Conservation (phyloP, 768 basidiomycete species). For the Lactarius trivialis region DNA sequence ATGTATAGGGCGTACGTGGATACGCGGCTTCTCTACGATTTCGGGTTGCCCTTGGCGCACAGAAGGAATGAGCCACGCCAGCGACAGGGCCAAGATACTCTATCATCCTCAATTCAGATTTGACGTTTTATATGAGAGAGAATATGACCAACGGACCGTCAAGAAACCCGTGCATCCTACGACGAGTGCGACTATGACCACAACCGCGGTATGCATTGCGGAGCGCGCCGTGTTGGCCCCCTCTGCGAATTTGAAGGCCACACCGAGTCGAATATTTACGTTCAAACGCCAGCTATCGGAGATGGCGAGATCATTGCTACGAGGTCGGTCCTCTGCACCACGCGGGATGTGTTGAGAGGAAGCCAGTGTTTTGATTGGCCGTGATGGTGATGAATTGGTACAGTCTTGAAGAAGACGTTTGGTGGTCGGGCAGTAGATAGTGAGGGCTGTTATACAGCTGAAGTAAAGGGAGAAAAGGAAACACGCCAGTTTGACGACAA, state of each 20-base stretch:
- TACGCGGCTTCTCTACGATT: neutral
- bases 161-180: conserved; percentile 18
- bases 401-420: neutral
- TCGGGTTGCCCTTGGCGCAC: neutral
- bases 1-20: neutral
- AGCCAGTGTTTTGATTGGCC: conserved; percentile 8
- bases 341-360: conserved; percentile 1
- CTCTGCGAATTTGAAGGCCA: conserved; percentile 7
- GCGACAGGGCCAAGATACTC: conserved; percentile 12
- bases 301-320: neutral
- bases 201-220: neutral
- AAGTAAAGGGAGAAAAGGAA: conserved; percentile 15
- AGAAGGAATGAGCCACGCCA: conserved; percentile 19
- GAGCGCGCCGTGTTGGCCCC: conserved; percentile 8
- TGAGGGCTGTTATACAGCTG: conserved; percentile 16
- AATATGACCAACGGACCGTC: conserved; percentile 7
- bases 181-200: conserved; percentile 5
- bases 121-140: no score
- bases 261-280: conserved; percentile 17
- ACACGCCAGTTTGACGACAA: conserved; percentile 20
- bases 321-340: conserved; percentile 8
- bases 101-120: neutral
- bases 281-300: conserved; percentile 9
- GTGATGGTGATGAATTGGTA: conserved; percentile 3
- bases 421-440: conserved; percentile 10